Evolutionary conservation across 2,329 filamentous ascomycete species (phyloP), one percentile per base, ranked within the genome.

Genomic region (Knufia fluminis): DNA sequence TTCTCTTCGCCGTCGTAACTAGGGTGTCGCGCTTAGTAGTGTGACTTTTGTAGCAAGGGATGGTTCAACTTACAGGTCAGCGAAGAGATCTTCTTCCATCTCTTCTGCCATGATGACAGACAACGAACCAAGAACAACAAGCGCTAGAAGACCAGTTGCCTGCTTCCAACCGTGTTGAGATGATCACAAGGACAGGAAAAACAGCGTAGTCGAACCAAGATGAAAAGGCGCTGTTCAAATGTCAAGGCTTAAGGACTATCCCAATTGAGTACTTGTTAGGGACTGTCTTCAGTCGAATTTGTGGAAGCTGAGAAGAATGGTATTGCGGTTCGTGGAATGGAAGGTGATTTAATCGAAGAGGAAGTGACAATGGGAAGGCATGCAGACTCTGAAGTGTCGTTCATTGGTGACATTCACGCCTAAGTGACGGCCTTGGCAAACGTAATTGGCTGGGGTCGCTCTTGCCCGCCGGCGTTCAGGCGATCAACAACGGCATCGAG

Each of bases 1-100:
- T 71, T 71, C 43, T 83, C 79, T 57, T 85, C 80, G 54, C 82
- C 82, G 56, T 86, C 80, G 62, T 85, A 85, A 52, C 82, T 85
- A 55, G 32, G 16, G 57, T 35, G 59, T 26, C 44, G 24, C 43
- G 19, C 28, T 19, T 40, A n/a, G 17, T 8, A 50, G 46, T 52
- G 51, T 41, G 26, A 12, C 26, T 36, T 17, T 36, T 14, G 7
- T 31, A 31, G 28, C 28, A n/a, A n/a, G n/a, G n/a, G n/a, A n/a
- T n/a, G n/a, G n/a, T 31, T 31, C 33, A 50, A 77, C 87, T 71
- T 74, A 95, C 89, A 95, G 79, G 71, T 95, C 90, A 61, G 89
- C 89, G 69, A 95, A 95, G 69, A 95, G 85, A 76, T 95, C 89
- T 63, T 95, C 90, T 60, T 95, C 89, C 59, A 88, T 82, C 59